phyloP scores from a whole-genome alignment of 352 stramenopile species.

The Phytophthora chlamydospora region DNA sequence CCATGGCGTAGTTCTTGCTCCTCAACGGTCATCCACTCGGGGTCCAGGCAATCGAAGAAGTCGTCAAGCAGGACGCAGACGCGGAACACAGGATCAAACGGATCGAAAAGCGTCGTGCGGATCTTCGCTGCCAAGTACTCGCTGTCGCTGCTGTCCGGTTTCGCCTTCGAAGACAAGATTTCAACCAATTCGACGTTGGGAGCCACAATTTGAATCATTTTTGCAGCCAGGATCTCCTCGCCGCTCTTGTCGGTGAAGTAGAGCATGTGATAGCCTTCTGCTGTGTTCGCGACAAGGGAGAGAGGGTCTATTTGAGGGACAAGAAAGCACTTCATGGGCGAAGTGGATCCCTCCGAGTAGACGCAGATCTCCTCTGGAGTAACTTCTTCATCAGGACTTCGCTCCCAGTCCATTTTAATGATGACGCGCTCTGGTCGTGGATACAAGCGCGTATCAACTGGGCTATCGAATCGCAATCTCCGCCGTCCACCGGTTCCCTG shows the following conservation, averaged over 20 bases:
- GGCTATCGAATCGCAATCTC: slow-evolving; percentile 38
- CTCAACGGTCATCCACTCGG: slow-evolving; percentile 35
- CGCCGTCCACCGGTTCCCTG: not conserved
- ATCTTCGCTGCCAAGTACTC: slow-evolving; percentile 38
- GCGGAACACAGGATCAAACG: slow-evolving; percentile 39
- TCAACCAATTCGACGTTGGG: slow-evolving; percentile 40
- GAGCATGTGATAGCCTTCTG: slow-evolving; percentile 48
- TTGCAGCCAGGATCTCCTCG: slow-evolving; percentile 41
- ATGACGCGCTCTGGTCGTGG: slow-evolving; percentile 48
- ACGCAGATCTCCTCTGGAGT: slow-evolving; percentile 45
- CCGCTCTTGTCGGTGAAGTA: slow-evolving; percentile 42
- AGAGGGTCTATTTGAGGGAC: slow-evolving; percentile 42
- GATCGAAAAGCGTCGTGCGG: slow-evolving; percentile 50
- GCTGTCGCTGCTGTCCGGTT: slow-evolving; percentile 2
- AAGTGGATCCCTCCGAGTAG: slow-evolving; percentile 30
- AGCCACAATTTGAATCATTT: slow-evolving; percentile 44
- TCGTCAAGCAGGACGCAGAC: slow-evolving; percentile 55
- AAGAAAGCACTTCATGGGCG: slow-evolving; percentile 30
- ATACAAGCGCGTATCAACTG: slow-evolving; percentile 33
- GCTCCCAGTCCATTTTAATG: slow-evolving; percentile 44
- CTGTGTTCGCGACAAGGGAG: slow-evolving; percentile 31
- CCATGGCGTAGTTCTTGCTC: slow-evolving; percentile 9
- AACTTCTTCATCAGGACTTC: slow-evolving; percentile 9
- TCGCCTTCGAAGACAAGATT: slow-evolving; percentile 19
- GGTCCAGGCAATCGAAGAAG: slow-evolving; percentile 49